Conservation (phyloP, 2,329 filamentous ascomycete species). For the Ceratocystis huliohia region DNA sequence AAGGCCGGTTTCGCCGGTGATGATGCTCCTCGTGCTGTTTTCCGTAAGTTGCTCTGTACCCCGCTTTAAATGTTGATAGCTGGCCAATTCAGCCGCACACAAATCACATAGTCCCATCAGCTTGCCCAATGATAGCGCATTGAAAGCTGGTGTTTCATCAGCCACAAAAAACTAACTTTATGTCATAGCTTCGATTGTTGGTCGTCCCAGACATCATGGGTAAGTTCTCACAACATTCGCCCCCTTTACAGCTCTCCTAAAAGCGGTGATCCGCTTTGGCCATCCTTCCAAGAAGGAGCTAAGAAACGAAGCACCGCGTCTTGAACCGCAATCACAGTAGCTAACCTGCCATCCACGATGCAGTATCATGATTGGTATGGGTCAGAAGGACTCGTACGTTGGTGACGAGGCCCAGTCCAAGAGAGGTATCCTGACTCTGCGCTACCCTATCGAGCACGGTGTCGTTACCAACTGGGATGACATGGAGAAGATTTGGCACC, state of each 20-base stretch:
- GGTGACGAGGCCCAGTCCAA: slow-evolving; percentile 99
- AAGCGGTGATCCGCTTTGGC: slow-evolving; percentile 11
- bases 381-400: slow-evolving; percentile 99
- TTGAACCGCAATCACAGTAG: slow-evolving; percentile 14
- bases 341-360: slow-evolving; percentile 27
- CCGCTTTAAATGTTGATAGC: slow-evolving; percentile 27
- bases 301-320: neutral
- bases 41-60: slow-evolving; percentile 83
- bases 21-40: slow-evolving; percentile 98
- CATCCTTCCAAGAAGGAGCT: slow-evolving; percentile 11
- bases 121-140: neutral
- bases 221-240: slow-evolving; percentile 41
- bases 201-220: slow-evolving; percentile 99
- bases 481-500: slow-evolving; percentile 99
- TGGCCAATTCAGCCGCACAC: slow-evolving; percentile 7
- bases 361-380: slow-evolving; percentile 99
- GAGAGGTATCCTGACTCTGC: slow-evolving; percentile 99
- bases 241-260: slow-evolving; percentile 14
- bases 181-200: slow-evolving; percentile 84
- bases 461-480: slow-evolving; percentile 99
- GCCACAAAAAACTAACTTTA: slow-evolving; percentile 20
- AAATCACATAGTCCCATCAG: slow-evolving; percentile 22
- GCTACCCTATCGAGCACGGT: slow-evolving; percentile 99
- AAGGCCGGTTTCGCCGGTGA: slow-evolving; percentile 99
- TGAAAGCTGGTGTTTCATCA: neutral